Percentiles rank a stretch among this genome's conserved stretches.
These are phyloP conservation scores for Eimeria necatrix DNA, from an alignment of 169 alveolate species.

Conservation along the genomic window DNA sequence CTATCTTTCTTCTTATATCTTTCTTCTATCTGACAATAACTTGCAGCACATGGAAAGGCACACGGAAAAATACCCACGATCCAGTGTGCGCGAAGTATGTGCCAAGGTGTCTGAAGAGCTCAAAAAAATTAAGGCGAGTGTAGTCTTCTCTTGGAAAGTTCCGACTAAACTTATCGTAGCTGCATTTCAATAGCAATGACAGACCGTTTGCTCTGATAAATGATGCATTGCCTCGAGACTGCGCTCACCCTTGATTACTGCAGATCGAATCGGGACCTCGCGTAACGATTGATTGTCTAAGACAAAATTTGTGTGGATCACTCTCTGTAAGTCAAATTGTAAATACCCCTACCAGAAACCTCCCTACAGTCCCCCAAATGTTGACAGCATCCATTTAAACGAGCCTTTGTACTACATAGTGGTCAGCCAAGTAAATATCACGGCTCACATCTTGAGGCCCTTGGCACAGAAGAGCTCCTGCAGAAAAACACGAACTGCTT, in stretches of 20 bases:
- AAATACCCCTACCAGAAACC: neutral
- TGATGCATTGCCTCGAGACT: no score
- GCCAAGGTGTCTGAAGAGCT: slow-evolving; percentile 60
- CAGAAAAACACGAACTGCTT: neutral
- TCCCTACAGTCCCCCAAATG: no score
- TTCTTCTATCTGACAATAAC: neutral
- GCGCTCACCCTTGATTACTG: neutral
- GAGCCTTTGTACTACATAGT: neutral
- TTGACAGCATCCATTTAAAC: no score
- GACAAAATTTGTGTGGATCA: neutral
- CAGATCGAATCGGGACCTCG: slow-evolving; percentile 38
- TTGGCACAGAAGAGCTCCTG: neutral
- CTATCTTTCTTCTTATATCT: neutral
- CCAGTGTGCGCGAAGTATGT: slow-evolving; percentile 41
- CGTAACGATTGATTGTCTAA: slow-evolving; percentile 30
- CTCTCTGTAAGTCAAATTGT: slow-evolving; percentile 12
- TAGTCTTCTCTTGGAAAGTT: neutral
- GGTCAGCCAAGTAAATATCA: neutral
- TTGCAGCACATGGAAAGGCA: slow-evolving; percentile 73
- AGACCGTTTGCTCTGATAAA: neutral
- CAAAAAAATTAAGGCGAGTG: slow-evolving; percentile 40
- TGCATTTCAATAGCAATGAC: neutral
- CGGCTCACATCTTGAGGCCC: neutral
- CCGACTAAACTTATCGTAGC: neutral
- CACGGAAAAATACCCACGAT: slow-evolving; percentile 58